phyloP scores from a whole-genome alignment of 129 eudicot species.

The Dittrichia graveolens region DNA sequence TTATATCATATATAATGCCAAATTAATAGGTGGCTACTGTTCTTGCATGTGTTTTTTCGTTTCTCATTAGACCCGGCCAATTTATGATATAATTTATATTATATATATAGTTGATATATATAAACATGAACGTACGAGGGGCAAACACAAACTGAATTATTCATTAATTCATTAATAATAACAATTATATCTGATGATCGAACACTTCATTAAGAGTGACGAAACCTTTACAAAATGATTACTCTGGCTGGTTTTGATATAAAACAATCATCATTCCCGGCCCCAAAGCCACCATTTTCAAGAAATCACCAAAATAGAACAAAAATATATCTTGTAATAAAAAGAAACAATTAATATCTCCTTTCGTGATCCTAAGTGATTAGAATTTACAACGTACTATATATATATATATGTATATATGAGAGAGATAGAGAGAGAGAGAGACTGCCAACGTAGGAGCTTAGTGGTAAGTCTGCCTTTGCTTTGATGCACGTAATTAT shows the following conservation, averaged over 20 bases:
- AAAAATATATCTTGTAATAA: background rate
- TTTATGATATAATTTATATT: too few relatives aligned
- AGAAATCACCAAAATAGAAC: slow-evolving; percentile 17
- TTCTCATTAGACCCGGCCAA: too few relatives aligned
- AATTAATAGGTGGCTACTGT: background rate
- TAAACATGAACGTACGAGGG: background rate
- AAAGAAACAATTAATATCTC: slow-evolving; percentile 10
- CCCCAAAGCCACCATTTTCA: slow-evolving; percentile 35
- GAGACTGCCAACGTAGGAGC: slow-evolving; percentile 7
- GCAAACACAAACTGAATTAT: slow-evolving; percentile 29
- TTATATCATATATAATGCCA: slow-evolving; percentile 20
- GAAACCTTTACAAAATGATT: slow-evolving; percentile 35
- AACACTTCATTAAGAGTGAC: slow-evolving; percentile 37
- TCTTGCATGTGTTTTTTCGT: slow-evolving; percentile 4
- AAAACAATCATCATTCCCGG: slow-evolving; percentile 11
- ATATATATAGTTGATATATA: too few relatives aligned
- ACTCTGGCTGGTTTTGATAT: slow-evolving; percentile 38
- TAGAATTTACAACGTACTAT: slow-evolving; percentile 30
- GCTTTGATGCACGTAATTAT: slow-evolving; percentile 28
- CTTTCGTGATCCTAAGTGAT: slow-evolving; percentile 33
- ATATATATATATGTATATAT: slow-evolving; percentile 26
- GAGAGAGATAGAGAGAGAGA: background rate
- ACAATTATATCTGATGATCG: slow-evolving; percentile 23
- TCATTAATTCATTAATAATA: slow-evolving; percentile 26
- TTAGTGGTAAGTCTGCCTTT: background rate